Base-by-base conservation (phyloP, 345 rosid species). In the Dipteronia sinensis region DNA sequence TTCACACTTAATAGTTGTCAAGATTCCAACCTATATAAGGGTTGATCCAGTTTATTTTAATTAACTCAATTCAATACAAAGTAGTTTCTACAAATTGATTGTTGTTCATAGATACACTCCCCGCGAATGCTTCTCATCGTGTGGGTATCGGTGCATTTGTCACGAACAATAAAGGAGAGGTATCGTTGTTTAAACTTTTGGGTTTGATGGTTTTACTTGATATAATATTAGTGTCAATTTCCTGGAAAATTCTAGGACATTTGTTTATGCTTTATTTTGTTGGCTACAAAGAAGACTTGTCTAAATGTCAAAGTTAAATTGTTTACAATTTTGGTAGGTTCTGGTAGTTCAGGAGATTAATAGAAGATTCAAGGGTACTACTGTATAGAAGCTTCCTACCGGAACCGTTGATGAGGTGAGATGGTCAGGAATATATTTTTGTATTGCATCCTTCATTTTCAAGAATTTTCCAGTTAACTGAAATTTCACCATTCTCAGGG, bases 331-430 rank as follows among this genome's bases (percentile, higher is more conserved):
- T 9, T 53, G 29, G n/a, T 73, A 93, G 97, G 85, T 93, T 61
- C 94, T 95, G 16, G 98, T 95, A 47, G 98, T 93, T 66, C 91
- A 90, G 79, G 98, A 95, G 76, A 88, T 74, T 4, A 71, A 38
- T 40, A 98, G 98, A 16, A 68, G 29, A 16, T 93, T 93, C 81
- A 79, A 61, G 82, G 90, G 82, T 27, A 86, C 55, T 16, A 89
- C 85, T 29, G 80, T 90, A 1, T 95, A 98, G 98, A 95, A 95
- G 78, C 80, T 91, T 44, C 98, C 97, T 7, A 93, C 98, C 0
- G 98, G 98, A n/a, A 90, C 82, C 27, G 88, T 87, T 63, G 62
- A 91, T 38, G 90, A 88, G 91, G 98, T 95, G 58, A 83, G 82
- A 63, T 31, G 22, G 38, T 34, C 38, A 34, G 38, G 38, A 34